Conservation (phyloP, 768 basidiomycete species). For the Naganishia vaughanmartiniae region DNA sequence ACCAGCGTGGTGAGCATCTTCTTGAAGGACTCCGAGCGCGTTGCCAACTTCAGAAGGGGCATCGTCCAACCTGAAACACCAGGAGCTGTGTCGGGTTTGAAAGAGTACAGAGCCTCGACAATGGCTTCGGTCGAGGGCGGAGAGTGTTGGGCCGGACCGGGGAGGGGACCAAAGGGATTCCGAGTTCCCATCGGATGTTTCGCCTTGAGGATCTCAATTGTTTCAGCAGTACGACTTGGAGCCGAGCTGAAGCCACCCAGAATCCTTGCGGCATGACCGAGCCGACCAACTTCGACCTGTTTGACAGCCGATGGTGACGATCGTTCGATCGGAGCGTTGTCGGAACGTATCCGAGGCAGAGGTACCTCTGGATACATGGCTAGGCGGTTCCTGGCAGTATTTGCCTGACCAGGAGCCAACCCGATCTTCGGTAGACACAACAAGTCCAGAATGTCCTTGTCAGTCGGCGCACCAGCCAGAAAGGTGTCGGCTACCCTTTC, state of each 20-base stretch:
- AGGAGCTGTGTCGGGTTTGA: slow-evolving; percentile 20
- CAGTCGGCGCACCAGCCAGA: slow-evolving; percentile 2
- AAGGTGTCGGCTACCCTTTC: slow-evolving; percentile 15
- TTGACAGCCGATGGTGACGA: not conserved
- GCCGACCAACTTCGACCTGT: slow-evolving; percentile 14
- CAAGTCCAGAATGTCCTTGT: slow-evolving; percentile 17
- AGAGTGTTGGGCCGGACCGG: not conserved
- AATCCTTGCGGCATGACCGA: slow-evolving; percentile 20
- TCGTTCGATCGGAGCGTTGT: not conserved
- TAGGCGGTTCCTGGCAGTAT: not conserved
- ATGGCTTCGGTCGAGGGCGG: slow-evolving; percentile 8
- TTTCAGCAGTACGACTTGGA: not conserved
- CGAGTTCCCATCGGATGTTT: not conserved
- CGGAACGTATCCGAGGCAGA: not conserved
- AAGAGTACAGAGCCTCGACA: not conserved
- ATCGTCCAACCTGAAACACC: slow-evolving; percentile 23
- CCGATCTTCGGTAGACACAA: slow-evolving; percentile 27
- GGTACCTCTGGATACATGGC: not conserved
- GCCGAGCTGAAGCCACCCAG: not conserved
- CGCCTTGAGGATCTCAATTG: not conserved
- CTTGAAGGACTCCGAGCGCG: not conserved
- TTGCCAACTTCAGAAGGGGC: not conserved
- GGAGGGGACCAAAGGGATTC: not conserved
- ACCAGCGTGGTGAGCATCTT: slow-evolving; percentile 1
- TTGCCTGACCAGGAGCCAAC: slow-evolving; percentile 19